A percentile compares a stretch with the other conserved stretches of the same genome.
Conservation (phyloP, 495 filamentous ascomycete species). For the Pseudevernia furfuracea region DNA sequence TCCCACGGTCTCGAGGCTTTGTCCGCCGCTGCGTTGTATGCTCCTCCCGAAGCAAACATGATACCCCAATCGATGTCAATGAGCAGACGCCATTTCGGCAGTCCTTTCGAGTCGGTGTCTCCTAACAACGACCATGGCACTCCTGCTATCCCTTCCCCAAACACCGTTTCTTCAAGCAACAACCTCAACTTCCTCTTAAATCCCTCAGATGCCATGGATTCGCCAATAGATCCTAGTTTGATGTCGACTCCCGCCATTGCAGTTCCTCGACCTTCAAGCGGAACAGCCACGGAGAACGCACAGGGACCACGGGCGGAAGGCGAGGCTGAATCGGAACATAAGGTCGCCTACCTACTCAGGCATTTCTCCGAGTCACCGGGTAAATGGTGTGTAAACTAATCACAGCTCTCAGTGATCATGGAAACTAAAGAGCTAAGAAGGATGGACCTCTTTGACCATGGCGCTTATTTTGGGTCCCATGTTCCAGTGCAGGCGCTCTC, state of each 20-base stretch:
- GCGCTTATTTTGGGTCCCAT: constrained; percentile 51
- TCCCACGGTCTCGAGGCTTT: constrained; percentile 49
- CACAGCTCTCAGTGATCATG: not conserved
- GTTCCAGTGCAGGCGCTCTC: constrained; percentile 50
- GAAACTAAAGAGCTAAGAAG: constrained; percentile 32
- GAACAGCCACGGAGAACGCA: not conserved
- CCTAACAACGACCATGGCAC: not conserved
- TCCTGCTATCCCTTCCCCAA: constrained; percentile 34
- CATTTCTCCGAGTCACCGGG: constrained; percentile 56
- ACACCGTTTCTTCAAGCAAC: constrained; percentile 17
- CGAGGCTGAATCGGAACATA: constrained; percentile 44
- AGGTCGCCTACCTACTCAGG: constrained; percentile 52
- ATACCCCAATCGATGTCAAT: constrained; percentile 13
- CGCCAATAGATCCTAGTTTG: constrained; percentile 41
- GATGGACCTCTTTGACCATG: constrained; percentile 60
- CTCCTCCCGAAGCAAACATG: constrained; percentile 20
- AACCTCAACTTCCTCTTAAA: constrained; percentile 54
- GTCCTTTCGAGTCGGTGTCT: not conserved
- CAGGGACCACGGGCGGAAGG: constrained; percentile 22
- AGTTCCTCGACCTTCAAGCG: not conserved
- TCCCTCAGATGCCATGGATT: constrained; percentile 43
- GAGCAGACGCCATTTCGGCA: not conserved
- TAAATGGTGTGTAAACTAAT: constrained; percentile 40
- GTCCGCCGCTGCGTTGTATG: constrained; percentile 41
- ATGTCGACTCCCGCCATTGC: constrained; percentile 27